Conservation (phyloP, 2,329 filamentous ascomycete species). For the Dothiorella sarmentorum region DNA sequence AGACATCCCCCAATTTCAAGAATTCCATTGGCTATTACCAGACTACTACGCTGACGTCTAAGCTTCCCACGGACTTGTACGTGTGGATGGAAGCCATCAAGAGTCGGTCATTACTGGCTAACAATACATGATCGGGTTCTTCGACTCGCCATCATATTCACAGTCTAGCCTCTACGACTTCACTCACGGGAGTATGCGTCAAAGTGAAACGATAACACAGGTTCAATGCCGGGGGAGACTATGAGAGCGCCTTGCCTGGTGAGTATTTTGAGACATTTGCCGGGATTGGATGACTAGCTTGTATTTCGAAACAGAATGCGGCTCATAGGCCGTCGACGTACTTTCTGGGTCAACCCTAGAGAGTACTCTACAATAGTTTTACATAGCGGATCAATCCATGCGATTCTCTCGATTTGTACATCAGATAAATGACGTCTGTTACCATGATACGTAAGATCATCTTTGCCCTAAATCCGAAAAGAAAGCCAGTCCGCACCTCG, state of each 20-base stretch:
- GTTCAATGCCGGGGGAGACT: too few relatives aligned
- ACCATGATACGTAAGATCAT: not conserved
- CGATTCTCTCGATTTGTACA: not conserved
- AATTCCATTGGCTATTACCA: not conserved
- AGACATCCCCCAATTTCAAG: not conserved
- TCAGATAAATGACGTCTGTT: not conserved
- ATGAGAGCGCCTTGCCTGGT: too few relatives aligned
- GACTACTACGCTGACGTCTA: slow-evolving; percentile 12
- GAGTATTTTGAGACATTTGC: too few relatives aligned
- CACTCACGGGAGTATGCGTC: too few relatives aligned
- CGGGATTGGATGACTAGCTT: not conserved
- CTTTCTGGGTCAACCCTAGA: too few relatives aligned
- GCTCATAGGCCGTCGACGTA: not conserved
- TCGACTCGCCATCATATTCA: not conserved
- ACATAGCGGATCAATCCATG: not conserved
- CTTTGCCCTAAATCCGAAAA: too few relatives aligned
- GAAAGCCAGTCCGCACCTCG: too few relatives aligned
- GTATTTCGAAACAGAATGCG: not conserved
- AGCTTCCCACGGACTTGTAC: not conserved
- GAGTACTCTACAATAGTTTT: not conserved
- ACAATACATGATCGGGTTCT: not conserved
- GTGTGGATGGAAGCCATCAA: not conserved
- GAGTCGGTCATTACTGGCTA: not conserved
- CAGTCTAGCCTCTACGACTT: not conserved
- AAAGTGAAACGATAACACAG: too few relatives aligned